phyloP scores from a whole-genome alignment of 306 rosid species.

The Adenanthera pavonina region DNA sequence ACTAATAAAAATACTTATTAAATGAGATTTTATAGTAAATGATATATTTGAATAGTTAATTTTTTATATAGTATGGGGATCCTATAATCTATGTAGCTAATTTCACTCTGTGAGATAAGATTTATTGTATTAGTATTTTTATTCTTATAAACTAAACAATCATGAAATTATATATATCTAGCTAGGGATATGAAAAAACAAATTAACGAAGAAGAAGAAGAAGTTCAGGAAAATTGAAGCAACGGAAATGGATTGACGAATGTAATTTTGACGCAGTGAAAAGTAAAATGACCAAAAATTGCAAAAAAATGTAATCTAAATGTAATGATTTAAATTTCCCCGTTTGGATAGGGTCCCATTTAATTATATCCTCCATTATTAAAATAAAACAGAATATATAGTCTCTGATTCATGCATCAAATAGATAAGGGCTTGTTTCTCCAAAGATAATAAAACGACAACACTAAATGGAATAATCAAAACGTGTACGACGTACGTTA shows the following conservation, averaged over 20 bases:
- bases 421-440: slow-evolving; percentile 31
- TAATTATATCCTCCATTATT: slow-evolving; percentile 28
- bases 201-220: no score
- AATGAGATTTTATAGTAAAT: no score
- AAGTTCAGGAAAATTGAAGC: background rate
- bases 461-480: slow-evolving; percentile 30
- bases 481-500: slow-evolving; percentile 24
- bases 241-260: slow-evolving; percentile 2
- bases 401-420: slow-evolving; percentile 35
- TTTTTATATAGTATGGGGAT: no score
- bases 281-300: background rate
- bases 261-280: background rate
- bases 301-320: slow-evolving; percentile 28
- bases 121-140: no score
- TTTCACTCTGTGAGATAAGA: no score
- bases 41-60: no score
- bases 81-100: no score
- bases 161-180: background rate
- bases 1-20: no score
- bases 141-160: background rate
- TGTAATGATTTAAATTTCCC: background rate
- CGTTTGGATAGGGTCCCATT: slow-evolving; percentile 29
- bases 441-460: slow-evolving; percentile 43
- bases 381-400: slow-evolving; percentile 35
- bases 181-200: no score